Conservation (phyloP, 2,329 filamentous ascomycete genomes). For the Alternaria tenuissima region DNA sequence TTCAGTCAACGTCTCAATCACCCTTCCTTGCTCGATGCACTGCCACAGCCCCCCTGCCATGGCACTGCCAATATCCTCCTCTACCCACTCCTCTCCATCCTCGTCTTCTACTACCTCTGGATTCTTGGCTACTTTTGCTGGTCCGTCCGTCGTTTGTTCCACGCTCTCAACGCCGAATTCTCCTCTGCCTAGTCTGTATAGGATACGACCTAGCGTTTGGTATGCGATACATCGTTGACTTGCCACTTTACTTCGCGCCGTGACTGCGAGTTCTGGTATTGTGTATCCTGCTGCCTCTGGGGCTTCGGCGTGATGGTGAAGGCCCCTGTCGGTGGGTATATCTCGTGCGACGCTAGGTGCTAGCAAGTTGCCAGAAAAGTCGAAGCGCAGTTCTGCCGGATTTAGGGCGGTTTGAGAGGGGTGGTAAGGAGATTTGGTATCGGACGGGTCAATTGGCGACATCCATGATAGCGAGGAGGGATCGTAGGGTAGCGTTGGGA, state of each 20-base stretch:
- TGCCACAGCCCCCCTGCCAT: constrained; percentile 82
- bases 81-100: constrained; percentile 43
- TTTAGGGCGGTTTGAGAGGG: constrained; percentile 76
- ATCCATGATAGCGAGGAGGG: constrained; percentile 91
- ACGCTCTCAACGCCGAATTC: constrained; percentile 66
- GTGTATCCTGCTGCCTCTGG: constrained; percentile 96
- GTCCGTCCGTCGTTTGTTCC: constrained; percentile 52
- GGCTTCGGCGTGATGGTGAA: constrained; percentile 93
- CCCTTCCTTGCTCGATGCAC: constrained; percentile 76
- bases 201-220: constrained; percentile 84
- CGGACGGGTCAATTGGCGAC: constrained; percentile 69
- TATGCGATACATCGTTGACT: constrained; percentile 91
- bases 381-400: constrained; percentile 83
- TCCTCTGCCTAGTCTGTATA: constrained; percentile 83
- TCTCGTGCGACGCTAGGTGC: constrained; percentile 76
- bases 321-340: constrained; percentile 78
- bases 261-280: constrained; percentile 80
- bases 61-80: constrained; percentile 51
- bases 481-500: constrained; percentile 84
- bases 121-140: constrained; percentile 55
- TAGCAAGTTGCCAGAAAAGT: constrained; percentile 82
- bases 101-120: constrained; percentile 45
- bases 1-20: constrained; percentile 78
- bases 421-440: constrained; percentile 79
- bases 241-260: constrained; percentile 82